These are phyloP conservation scores for Phanerochaete carnosa DNA, from an alignment of 768 basidiomycete genomes.

Conservation along the genomic window DNA sequence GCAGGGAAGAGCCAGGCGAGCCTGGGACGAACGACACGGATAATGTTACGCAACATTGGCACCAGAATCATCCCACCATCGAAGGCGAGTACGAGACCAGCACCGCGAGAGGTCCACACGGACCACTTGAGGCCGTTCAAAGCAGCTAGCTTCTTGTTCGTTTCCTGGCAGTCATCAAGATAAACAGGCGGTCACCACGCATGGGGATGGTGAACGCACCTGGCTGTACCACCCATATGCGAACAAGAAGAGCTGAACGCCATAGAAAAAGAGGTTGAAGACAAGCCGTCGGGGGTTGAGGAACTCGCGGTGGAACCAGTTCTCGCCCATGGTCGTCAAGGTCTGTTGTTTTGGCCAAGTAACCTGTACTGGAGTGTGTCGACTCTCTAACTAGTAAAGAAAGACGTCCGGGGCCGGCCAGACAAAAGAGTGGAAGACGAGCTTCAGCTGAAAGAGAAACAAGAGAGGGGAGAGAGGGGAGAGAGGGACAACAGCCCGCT, in stretches of 20 bases:
- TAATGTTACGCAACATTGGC: constrained; percentile 86
- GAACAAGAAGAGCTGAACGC: constrained; percentile 70
- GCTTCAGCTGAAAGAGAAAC: constrained; percentile 21
- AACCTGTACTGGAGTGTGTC: not conserved
- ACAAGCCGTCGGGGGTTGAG: constrained; percentile 57
- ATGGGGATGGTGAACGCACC: constrained; percentile 32
- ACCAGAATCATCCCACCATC: constrained; percentile 84
- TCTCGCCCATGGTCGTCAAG: constrained; percentile 51
- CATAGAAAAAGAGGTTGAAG: constrained; percentile 81
- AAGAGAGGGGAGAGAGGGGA: constrained; percentile 5
- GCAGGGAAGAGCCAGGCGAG: constrained; percentile 84
- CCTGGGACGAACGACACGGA: constrained; percentile 79
- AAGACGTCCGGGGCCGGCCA: constrained; percentile 53
- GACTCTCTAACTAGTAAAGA: constrained; percentile 18
- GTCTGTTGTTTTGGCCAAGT: constrained; percentile 5
- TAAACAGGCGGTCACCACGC: not conserved
- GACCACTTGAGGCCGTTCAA: constrained; percentile 81
- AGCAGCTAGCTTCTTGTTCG: constrained; percentile 60
- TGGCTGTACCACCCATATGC: constrained; percentile 88
- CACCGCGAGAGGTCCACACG: constrained; percentile 89
- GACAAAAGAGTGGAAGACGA: constrained; percentile 22
- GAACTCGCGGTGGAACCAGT: constrained; percentile 74
- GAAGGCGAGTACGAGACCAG: constrained; percentile 85
- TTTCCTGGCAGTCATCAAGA: constrained; percentile 38
- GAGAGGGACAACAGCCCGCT: not conserved